phyloP scores from a whole-genome alignment of 768 basidiomycete genomes.

The Glaciozyma martinii region DNA sequence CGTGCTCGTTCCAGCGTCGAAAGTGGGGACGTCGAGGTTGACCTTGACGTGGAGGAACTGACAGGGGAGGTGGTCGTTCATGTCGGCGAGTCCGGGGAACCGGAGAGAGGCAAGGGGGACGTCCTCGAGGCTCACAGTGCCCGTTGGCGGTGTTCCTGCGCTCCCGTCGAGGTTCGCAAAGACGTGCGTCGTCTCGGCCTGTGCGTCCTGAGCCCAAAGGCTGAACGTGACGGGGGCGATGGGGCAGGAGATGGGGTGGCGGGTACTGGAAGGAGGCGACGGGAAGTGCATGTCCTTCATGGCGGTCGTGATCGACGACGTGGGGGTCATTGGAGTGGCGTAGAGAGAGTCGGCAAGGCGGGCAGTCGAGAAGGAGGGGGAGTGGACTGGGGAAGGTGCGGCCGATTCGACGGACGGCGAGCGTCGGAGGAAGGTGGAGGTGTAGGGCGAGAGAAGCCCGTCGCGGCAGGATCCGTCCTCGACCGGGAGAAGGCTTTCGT shows the following conservation, averaged over 20 bases:
- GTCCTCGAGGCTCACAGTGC: conserved; percentile 26
- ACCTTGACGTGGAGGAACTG: conserved; percentile 33
- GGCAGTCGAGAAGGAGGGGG: background rate
- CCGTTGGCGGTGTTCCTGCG: background rate
- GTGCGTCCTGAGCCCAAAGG: conserved; percentile 1
- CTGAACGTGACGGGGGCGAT: conserved; percentile 17
- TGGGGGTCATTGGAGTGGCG: conserved; percentile 5
- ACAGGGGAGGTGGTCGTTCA: conserved; percentile 32
- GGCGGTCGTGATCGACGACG: conserved; percentile 19
- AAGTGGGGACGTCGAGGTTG: conserved; percentile 22
- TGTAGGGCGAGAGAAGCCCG: conserved; percentile 2
- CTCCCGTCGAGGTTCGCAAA: conserved; percentile 2
- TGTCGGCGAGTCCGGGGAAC: conserved; percentile 22
- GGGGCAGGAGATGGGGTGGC: conserved; percentile 2
- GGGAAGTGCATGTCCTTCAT: conserved; percentile 25
- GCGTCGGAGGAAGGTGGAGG: conserved; percentile 13
- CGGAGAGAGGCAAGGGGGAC: conserved; percentile 13
- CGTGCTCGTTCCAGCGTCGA: background rate
- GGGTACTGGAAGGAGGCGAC: background rate
- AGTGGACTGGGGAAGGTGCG: background rate
- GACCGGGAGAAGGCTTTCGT: too few relatives aligned
- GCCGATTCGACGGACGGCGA: conserved; percentile 15
- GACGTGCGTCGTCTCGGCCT: background rate
- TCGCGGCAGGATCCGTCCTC: background rate
- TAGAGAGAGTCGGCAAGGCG: background rate